Conservation (phyloP, 768 basidiomycete species). For the Asterophora parasitica region DNA sequence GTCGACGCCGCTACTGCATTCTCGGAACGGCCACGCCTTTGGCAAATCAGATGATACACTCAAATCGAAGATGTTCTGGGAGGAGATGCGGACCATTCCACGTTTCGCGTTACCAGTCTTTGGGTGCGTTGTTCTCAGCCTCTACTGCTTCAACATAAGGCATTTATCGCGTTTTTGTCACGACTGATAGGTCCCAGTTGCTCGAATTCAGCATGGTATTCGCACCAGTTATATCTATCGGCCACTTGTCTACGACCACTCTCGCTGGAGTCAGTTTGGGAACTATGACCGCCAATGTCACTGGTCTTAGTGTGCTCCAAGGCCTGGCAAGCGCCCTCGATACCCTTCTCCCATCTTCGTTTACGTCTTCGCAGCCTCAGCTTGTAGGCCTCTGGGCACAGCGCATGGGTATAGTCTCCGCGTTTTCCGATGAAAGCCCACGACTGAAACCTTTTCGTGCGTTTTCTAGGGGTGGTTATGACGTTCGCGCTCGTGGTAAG, state of each 20-base stretch:
- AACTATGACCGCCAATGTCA: conserved; percentile 69
- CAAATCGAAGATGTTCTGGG: conserved; percentile 6
- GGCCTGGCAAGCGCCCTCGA: conserved; percentile 84
- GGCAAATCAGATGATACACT: not conserved
- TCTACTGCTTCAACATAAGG: too few relatives aligned
- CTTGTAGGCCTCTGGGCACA: conserved; percentile 92
- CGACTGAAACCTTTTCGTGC: not conserved
- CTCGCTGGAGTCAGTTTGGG: conserved; percentile 78
- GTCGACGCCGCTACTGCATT: too few relatives aligned
- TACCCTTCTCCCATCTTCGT: conserved; percentile 90
- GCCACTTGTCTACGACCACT: conserved; percentile 83
- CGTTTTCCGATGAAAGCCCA: not conserved
- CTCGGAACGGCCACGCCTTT: too few relatives aligned
- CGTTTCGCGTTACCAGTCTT: conserved; percentile 6
- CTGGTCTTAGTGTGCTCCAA: conserved; percentile 73
- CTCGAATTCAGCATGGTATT: conserved; percentile 85
- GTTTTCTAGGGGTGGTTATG: conserved; percentile 53
- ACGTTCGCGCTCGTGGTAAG: conserved; percentile 51
- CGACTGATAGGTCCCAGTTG: conserved; percentile 53
- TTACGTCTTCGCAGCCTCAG: conserved; percentile 83
- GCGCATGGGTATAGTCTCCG: conserved; percentile 64
- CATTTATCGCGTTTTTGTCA: too few relatives aligned
- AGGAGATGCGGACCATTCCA: conserved; percentile 5
- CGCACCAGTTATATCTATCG: conserved; percentile 79
- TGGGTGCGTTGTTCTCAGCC: not conserved